Conservation (phyloP, 805 yeast species). For the Spencermartinsiella europaea region DNA sequence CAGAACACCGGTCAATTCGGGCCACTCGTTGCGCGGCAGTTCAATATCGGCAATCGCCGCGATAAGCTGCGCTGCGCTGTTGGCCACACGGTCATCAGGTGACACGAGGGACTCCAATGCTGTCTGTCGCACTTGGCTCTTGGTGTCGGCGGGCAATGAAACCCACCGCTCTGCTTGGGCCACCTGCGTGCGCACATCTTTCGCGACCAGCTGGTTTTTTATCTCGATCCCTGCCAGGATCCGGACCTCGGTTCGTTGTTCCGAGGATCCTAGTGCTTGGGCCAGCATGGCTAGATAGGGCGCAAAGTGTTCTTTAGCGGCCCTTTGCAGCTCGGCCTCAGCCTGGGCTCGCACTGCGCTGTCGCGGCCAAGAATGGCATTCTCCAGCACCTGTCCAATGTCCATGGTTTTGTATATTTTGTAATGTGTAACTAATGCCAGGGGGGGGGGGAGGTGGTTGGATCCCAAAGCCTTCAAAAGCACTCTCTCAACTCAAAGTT, state of each 20-base stretch:
- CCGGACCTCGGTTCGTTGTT: slow-evolving; percentile 70
- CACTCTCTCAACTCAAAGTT: too few relatives aligned
- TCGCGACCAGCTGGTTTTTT: slow-evolving; percentile 84
- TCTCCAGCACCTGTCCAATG: slow-evolving; percentile 67
- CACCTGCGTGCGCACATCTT: slow-evolving; percentile 55
- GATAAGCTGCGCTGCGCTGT: slow-evolving; percentile 85
- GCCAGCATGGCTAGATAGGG: slow-evolving; percentile 67
- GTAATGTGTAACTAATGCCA: too few relatives aligned
- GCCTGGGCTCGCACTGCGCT: slow-evolving; percentile 67
- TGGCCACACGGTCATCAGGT: slow-evolving; percentile 71
- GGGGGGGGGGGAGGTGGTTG: too few relatives aligned
- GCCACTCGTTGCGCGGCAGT: slow-evolving; percentile 84
- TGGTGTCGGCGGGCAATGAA: slow-evolving; percentile 48
- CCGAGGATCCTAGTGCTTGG: slow-evolving; percentile 62
- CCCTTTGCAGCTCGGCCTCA: slow-evolving; percentile 65
- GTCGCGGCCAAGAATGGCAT: slow-evolving; percentile 63
- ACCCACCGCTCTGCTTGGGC: slow-evolving; percentile 74
- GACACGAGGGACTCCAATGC: slow-evolving; percentile 61
- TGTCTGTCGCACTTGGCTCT: slow-evolving; percentile 55
- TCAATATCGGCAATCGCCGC: slow-evolving; percentile 98
- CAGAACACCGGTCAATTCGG: slow-evolving; percentile 73
- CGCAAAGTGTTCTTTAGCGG: slow-evolving; percentile 69
- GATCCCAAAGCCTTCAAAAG: too few relatives aligned
- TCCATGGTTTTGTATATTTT: too few relatives aligned
- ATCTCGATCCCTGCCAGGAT: slow-evolving; percentile 85